phyloP scores from a whole-genome alignment of 768 basidiomycete species.

The Hygrocybe coccinea region DNA sequence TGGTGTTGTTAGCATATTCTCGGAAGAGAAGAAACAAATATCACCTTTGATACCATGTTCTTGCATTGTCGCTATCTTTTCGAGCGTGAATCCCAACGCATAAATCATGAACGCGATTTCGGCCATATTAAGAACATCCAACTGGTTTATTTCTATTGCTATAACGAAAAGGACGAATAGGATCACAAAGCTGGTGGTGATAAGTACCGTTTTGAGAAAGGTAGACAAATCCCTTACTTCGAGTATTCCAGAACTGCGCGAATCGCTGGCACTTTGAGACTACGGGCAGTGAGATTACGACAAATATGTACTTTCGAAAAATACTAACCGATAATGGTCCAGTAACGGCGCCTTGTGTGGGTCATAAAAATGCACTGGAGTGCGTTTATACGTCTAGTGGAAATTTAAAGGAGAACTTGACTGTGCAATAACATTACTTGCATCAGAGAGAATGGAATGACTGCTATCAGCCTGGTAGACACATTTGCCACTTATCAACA shows the following conservation, averaged over 20 bases:
- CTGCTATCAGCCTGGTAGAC: constrained; percentile 87
- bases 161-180: constrained; percentile 75
- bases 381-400: constrained; percentile 82
- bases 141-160: constrained; percentile 70
- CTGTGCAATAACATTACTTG: constrained; percentile 29
- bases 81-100: constrained; percentile 78
- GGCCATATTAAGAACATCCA: constrained; percentile 53
- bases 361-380: constrained; percentile 90
- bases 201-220: background rate
- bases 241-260: constrained; percentile 85
- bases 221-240: constrained; percentile 48
- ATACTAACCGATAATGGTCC: constrained; percentile 82
- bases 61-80: constrained; percentile 92
- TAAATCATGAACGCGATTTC: constrained; percentile 79
- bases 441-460: constrained; percentile 87
- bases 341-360: constrained; percentile 90
- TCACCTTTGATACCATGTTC: constrained; percentile 88
- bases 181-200: constrained; percentile 58
- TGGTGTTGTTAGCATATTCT: background rate
- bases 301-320: background rate
- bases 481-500: constrained; percentile 65
- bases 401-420: background rate
- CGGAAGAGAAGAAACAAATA: constrained; percentile 3
- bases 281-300: constrained; percentile 23
- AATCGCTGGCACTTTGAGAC: constrained; percentile 89